Base-by-base conservation (phyloP, 495 filamentous ascomycete species). In the Hyaloscypha finlandica region DNA sequence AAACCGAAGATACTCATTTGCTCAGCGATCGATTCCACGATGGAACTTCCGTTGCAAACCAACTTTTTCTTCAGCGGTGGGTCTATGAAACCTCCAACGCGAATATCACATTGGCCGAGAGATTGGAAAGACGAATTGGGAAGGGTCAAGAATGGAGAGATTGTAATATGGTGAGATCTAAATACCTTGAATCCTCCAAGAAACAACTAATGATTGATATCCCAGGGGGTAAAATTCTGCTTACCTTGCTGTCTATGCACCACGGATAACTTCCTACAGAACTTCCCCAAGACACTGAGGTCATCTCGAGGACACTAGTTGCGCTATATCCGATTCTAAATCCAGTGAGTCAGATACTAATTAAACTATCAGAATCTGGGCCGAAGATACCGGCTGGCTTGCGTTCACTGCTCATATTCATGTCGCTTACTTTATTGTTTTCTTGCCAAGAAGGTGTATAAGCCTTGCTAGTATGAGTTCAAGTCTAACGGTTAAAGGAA, bases 41-140 rank as follows among this genome's bases (percentile, higher is more conserved):
- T 37, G 12, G 30, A 30, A 37, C 29, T 59, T 19, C 30, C n/a
- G 19, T 20, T 14, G 11, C 11, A 0, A 14, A 4, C 42, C 8
- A 4, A 14, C 1, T 1, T 19, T 53, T 45, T 4, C 35, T 58
- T 32, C 63, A 58, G 20, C 45, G 30, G 22, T 55, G 48, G 61
- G 9, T 39, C 11, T 56, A 37, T 16, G 61, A 64, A 39, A 64
- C 61, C 2, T 29, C 45, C 2, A 56, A 56, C 14, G 12, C 16
- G 16, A 42, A 61, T 12, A 55, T 67, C n/a, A 67, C 65, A 6
- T 16, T 63, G 6, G 32, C 57, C 22, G 65, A 67, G 51, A 61
- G 35, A 22, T 32, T 67, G 45, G 65, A 62, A 67, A 57, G 59
- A 22, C 5, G 32, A 57, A 42, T 14, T 67, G 58, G 59, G 65